Evolutionary conservation across 2,329 filamentous ascomycete genomes (phyloP).

Genomic region (Sporothrix pallida): DNA sequence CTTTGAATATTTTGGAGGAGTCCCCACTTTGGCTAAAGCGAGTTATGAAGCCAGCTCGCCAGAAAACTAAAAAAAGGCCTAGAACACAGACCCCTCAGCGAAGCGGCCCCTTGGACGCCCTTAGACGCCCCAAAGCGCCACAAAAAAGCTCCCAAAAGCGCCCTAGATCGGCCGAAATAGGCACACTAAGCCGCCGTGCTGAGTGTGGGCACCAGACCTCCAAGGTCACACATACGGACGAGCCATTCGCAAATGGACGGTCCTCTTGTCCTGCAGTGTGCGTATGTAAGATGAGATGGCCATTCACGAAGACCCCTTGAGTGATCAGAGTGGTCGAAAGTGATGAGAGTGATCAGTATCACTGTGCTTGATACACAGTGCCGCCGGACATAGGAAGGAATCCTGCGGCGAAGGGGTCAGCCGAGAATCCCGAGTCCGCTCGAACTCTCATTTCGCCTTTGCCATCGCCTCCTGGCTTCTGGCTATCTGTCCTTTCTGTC

Average conservation of each 20-base stretch:
- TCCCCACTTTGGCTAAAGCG: not conserved
- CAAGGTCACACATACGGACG: not conserved
- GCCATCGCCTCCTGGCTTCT: not conserved
- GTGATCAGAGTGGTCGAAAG: not conserved
- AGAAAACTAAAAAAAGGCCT: not conserved
- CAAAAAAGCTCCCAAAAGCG: not conserved
- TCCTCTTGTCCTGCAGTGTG: not conserved
- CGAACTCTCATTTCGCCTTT: not conserved
- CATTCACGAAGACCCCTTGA: not conserved
- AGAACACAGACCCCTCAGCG: not conserved
- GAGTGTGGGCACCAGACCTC: not conserved
- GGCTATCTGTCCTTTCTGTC: too few species aligned
- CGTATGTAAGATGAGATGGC: not conserved
- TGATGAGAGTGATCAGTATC: not conserved
- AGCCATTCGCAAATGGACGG: not conserved
- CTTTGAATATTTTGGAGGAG: not conserved
- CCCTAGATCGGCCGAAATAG: not conserved
- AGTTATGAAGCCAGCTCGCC: not conserved
- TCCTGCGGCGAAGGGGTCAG: not conserved
- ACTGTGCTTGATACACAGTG: not conserved
- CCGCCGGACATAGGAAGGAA: not conserved
- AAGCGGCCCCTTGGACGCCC: too few species aligned
- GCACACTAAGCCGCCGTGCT: constrained; percentile 11
- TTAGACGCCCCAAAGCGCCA: not conserved
- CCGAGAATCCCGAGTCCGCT: not conserved